These are phyloP conservation scores for Acer campestre DNA, from an alignment of 345 rosid species.

Conservation along the genomic window DNA sequence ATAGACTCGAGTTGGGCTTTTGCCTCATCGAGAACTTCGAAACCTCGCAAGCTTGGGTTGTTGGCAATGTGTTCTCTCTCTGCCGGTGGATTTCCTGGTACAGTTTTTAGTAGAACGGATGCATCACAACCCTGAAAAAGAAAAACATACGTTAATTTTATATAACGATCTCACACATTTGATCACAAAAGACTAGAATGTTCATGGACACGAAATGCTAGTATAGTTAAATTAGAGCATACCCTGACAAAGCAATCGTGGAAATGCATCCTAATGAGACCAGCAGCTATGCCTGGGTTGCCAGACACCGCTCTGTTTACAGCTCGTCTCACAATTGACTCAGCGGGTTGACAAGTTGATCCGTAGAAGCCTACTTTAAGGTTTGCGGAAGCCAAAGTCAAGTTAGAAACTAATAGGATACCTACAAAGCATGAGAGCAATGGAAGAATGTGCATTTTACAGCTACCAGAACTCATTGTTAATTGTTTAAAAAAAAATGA, in stretches of 20 bases:
- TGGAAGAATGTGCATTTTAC: not conserved
- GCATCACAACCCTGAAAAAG: slow-evolving; percentile 53
- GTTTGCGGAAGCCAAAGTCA: slow-evolving; percentile 15
- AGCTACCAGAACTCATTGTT: slow-evolving; percentile 2
- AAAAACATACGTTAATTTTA: not conserved
- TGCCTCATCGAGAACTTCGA: slow-evolving; percentile 51
- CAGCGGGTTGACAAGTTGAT: slow-evolving; percentile 27
- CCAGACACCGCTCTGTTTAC: slow-evolving; percentile 24
- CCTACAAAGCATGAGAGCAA: not conserved
- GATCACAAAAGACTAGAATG: not conserved
- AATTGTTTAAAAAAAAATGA: not conserved
- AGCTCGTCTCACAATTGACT: slow-evolving; percentile 26
- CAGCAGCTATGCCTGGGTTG: slow-evolving; percentile 34
- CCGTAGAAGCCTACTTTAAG: slow-evolving; percentile 31
- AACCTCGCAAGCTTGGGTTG: slow-evolving; percentile 45
- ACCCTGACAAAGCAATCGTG: slow-evolving; percentile 47
- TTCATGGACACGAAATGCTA: not conserved
- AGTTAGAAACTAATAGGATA: not conserved
- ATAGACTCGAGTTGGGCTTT: slow-evolving; percentile 40
- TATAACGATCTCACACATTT: not conserved
- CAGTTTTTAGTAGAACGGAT: slow-evolving; percentile 42
- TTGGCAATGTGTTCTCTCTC: slow-evolving; percentile 47
- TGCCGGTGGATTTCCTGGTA: slow-evolving; percentile 24
- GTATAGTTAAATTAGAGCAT: not conserved
- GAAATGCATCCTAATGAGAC: slow-evolving; percentile 40